phyloP scores from a whole-genome alignment of 345 rosid genomes.

The Eucalyptus virginea region DNA sequence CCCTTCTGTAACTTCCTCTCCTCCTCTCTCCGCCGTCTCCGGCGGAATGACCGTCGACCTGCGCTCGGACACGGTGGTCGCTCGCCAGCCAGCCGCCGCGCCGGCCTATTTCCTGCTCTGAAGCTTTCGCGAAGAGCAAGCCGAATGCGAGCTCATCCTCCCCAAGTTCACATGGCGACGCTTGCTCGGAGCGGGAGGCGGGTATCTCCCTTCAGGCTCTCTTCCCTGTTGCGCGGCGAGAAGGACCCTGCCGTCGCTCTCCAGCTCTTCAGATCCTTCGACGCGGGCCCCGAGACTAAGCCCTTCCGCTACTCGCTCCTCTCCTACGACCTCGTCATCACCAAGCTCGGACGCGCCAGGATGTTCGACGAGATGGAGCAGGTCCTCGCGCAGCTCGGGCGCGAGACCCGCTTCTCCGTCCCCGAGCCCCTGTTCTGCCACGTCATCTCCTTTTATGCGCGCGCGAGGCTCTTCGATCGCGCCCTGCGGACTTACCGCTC shows the following conservation, averaged over 20 bases:
- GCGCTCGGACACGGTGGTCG: not conserved
- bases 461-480: slow-evolving; percentile 25
- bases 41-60: not conserved
- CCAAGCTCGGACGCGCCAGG: slow-evolving; percentile 70
- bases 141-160: not conserved
- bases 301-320: slow-evolving; percentile 41
- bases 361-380: slow-evolving; percentile 59
- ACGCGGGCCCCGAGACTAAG: slow-evolving; percentile 7
- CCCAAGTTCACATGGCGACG: not conserved
- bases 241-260: slow-evolving; percentile 59
- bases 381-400: slow-evolving; percentile 49
- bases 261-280: slow-evolving; percentile 40
- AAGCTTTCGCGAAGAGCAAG: not conserved
- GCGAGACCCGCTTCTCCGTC: slow-evolving; percentile 30
- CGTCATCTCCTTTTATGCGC: slow-evolving; percentile 42
- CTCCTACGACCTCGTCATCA: slow-evolving; percentile 68
- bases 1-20: not conserved
- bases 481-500: slow-evolving; percentile 60
- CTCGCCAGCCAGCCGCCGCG: not conserved
- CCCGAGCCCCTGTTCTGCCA: slow-evolving; percentile 56
- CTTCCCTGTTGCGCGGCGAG: slow-evolving; percentile 58
- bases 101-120: not conserved
- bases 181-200: slow-evolving; percentile 3
- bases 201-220: slow-evolving; percentile 46
- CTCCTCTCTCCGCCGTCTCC: not conserved